phyloP scores from a whole-genome alignment of 2,329 filamentous ascomycete species.

The Fusarium nematophilum region DNA sequence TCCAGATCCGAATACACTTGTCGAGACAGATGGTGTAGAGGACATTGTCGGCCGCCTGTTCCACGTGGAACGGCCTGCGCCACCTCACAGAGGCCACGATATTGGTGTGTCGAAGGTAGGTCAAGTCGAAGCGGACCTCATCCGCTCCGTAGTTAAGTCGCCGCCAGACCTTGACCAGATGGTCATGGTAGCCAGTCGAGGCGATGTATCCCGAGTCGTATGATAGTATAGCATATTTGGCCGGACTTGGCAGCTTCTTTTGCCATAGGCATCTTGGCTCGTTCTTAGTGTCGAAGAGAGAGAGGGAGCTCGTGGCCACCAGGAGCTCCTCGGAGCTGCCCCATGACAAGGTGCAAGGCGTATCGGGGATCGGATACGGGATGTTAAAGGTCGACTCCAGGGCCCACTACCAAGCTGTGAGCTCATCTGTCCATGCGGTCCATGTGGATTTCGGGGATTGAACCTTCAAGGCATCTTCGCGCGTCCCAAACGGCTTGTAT shows the following conservation, averaged over 20 bases:
- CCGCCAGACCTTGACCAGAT: slow-evolving; percentile 92
- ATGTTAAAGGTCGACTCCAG: slow-evolving; percentile 71
- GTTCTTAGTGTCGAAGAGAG: slow-evolving; percentile 70
- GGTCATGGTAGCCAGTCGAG: slow-evolving; percentile 80
- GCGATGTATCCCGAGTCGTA: slow-evolving; percentile 90
- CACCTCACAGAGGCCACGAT: slow-evolving; percentile 87
- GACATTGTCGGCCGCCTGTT: slow-evolving; percentile 85
- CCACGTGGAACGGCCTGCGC: slow-evolving; percentile 80
- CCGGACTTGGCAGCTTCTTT: slow-evolving; percentile 76
- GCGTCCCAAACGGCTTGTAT: slow-evolving; percentile 79
- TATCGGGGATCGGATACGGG: slow-evolving; percentile 42
- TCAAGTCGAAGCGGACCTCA: slow-evolving; percentile 88
- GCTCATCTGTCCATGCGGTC: slow-evolving; percentile 17
- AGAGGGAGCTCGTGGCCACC: slow-evolving; percentile 76
- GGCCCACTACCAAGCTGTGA: slow-evolving; percentile 63
- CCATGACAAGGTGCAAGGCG: slow-evolving; percentile 78
- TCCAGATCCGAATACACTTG: slow-evolving; percentile 85
- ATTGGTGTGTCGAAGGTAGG: slow-evolving; percentile 87
- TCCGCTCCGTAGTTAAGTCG: slow-evolving; percentile 84
- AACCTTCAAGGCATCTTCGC: slow-evolving; percentile 81
- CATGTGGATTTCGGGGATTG: slow-evolving; percentile 27
- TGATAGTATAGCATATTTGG: slow-evolving; percentile 81
- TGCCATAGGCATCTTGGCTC: slow-evolving; percentile 75
- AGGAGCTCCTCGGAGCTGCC: slow-evolving; percentile 87
- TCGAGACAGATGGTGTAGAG: slow-evolving; percentile 91